A percentile compares a stretch with the other conserved stretches of the same genome.
phyloP scores from a whole-genome alignment of 1,139 yeast genomes.

The Kodamaea sp. region DNA sequence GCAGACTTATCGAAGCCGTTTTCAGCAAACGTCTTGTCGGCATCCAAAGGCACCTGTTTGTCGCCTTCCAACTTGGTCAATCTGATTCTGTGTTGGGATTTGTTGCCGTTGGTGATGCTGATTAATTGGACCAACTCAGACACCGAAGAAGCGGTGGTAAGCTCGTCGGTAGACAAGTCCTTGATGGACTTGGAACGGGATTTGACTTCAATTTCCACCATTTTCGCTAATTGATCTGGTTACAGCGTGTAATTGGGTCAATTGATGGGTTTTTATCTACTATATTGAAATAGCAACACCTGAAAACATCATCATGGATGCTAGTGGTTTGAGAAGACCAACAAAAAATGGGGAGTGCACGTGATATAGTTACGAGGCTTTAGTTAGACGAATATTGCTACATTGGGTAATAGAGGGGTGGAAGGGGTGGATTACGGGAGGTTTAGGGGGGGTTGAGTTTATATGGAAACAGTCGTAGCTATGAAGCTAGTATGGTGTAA shows the following conservation, averaged over 20 bases:
- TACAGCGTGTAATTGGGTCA: neutral
- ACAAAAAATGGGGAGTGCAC: no score
- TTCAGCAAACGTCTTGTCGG: slow-evolving; percentile 30
- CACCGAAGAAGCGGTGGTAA: slow-evolving; percentile 31
- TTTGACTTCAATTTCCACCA: slow-evolving; percentile 45
- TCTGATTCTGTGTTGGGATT: slow-evolving; percentile 42
- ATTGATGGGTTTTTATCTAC: neutral
- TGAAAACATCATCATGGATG: no score
- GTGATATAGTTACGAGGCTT: no score
- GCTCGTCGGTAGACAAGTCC: slow-evolving; percentile 37
- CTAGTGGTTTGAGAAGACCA: no score
- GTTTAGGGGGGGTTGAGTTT: no score
- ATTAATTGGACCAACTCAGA: slow-evolving; percentile 37
- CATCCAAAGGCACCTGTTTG: slow-evolving; percentile 36
- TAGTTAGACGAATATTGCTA: no score
- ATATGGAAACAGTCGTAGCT: no score
- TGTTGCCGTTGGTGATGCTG: slow-evolving; percentile 44
- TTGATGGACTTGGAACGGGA: slow-evolving; percentile 55
- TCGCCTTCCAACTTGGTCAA: slow-evolving; percentile 33
- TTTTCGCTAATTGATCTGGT: no score
- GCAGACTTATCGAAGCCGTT: slow-evolving; percentile 31
- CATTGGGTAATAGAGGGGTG: no score
- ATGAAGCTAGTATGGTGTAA: no score
- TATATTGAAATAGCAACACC: no score
- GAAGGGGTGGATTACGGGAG: no score